phyloP scores from a whole-genome alignment of 495 filamentous ascomycete species.

The Venustampulla echinocandica region DNA sequence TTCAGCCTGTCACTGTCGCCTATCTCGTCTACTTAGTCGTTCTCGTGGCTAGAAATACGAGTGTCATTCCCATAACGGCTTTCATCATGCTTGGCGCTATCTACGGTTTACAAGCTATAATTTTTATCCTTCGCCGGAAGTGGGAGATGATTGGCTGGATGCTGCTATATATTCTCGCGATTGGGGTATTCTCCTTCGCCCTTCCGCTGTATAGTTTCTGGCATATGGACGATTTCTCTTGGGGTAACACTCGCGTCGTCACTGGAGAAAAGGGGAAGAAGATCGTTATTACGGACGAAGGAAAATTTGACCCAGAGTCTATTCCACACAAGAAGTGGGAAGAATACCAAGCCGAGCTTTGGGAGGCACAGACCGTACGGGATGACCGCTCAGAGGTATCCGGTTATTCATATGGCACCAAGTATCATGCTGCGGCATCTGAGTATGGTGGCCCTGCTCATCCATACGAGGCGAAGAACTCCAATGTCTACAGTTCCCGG shows the following conservation, averaged over 20 bases:
- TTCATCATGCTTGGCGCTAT: conserved; percentile 88
- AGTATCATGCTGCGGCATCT: conserved; percentile 49
- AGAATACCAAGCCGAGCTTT: conserved; percentile 95
- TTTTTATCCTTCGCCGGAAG: conserved; percentile 91
- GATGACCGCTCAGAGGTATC: conserved; percentile 88
- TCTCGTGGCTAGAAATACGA: conserved; percentile 49
- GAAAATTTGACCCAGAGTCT: conserved; percentile 88
- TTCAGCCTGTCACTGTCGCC: conserved; percentile 85
- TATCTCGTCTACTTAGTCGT: conserved; percentile 89
- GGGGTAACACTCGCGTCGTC: conserved; percentile 94
- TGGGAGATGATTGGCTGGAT: conserved; percentile 99
- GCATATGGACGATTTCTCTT: conserved; percentile 99
- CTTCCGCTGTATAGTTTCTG: conserved; percentile 96
- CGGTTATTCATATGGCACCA: conserved; percentile 85
- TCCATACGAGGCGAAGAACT: conserved; percentile 26
- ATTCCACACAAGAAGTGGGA: conserved; percentile 99
- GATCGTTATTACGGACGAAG: conserved; percentile 91
- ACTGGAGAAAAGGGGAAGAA: conserved; percentile 93
- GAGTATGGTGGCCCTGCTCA: conserved; percentile 52
- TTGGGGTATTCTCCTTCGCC: conserved; percentile 85
- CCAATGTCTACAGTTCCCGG: conserved; percentile 34
- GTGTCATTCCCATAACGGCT: conserved; percentile 66
- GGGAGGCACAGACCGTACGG: conserved; percentile 79
- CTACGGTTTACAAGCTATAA: conserved; percentile 93
- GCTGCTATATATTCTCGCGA: conserved; percentile 87